A percentile compares a stretch with the other conserved stretches of the same genome.
These are phyloP conservation scores for Blastocrithidia nonstop DNA, from an alignment of 208 protist genomes.

Conservation along the genomic window DNA sequence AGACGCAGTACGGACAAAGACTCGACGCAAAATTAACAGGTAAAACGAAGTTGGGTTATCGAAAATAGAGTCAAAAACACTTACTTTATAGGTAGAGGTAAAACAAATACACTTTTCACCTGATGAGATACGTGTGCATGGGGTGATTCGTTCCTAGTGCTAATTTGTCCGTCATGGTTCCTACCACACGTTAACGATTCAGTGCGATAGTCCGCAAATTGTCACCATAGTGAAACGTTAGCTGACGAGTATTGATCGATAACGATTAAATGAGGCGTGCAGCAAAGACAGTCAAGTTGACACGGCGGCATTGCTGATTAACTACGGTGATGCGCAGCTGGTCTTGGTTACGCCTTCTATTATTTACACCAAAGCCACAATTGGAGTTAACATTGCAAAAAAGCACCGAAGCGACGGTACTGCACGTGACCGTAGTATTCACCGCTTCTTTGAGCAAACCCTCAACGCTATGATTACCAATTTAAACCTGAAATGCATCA, in stretches of 20 bases:
- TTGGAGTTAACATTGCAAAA: constrained; percentile 79
- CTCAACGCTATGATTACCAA: constrained; percentile 79
- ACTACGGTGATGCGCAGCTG: constrained; percentile 86
- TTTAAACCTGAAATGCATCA: constrained; percentile 89
- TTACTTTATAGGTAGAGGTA: constrained; percentile 39
- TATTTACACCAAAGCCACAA: constrained; percentile 81
- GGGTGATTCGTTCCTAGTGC: constrained; percentile 79
- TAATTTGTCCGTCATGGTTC: constrained; percentile 83
- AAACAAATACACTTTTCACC: constrained; percentile 49
- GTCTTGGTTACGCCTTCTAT: constrained; percentile 87
- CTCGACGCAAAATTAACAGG: constrained; percentile 52
- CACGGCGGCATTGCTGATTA: constrained; percentile 91
- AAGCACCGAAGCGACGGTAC: constrained; percentile 72
- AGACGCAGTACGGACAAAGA: constrained; percentile 58
- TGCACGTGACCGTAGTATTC: constrained; percentile 76
- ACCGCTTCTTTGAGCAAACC: constrained; percentile 86
- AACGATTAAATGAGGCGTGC: constrained; percentile 57
- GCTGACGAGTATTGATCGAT: constrained; percentile 72
- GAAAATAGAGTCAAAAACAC: constrained; percentile 34
- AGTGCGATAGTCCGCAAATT: constrained; percentile 68
- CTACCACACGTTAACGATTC: constrained; percentile 88
- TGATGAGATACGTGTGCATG: constrained; percentile 68
- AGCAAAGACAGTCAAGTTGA: constrained; percentile 60
- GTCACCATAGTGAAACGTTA: constrained; percentile 85
- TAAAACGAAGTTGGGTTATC: constrained; percentile 31